phyloP scores from a whole-genome alignment of 2,329 filamentous ascomycete species.

The Pseudogymnoascus sp. region DNA sequence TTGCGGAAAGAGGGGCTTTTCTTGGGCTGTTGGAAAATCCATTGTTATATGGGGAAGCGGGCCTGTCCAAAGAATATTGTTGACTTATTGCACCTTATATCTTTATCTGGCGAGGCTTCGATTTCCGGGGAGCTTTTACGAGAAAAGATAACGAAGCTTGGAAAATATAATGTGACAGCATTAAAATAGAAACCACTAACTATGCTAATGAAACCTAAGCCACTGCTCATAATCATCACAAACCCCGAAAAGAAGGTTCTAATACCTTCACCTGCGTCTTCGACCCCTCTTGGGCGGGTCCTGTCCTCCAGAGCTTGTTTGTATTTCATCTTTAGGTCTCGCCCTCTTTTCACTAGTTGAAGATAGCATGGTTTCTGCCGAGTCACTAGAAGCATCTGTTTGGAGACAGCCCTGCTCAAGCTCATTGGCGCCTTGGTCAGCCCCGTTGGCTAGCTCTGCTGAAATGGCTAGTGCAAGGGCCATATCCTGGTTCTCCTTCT shows the following conservation, averaged over 20 bases:
- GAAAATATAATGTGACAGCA: not conserved
- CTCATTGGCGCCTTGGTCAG: not conserved
- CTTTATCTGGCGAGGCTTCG: no score
- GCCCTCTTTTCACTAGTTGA: not conserved
- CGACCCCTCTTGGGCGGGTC: not conserved
- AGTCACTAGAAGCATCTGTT: not conserved
- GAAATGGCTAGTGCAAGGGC: not conserved
- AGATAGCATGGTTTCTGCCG: not conserved
- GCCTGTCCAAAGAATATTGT: no score
- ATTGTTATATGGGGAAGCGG: not conserved
- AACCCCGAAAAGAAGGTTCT: no score
- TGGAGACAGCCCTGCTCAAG: not conserved
- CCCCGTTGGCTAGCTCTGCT: not conserved
- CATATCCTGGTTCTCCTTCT: not conserved
- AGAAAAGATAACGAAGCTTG: not conserved
- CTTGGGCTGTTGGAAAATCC: not conserved
- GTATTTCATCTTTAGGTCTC: not conserved
- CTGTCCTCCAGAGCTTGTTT: not conserved
- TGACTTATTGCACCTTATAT: no score
- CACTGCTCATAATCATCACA: no score
- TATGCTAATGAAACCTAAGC: not conserved
- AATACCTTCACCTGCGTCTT: not conserved
- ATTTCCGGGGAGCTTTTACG: not conserved
- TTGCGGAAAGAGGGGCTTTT: not conserved
- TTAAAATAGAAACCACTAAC: not conserved